phyloP scores from a whole-genome alignment of 2,329 filamentous ascomycete genomes.

The Esteya vermicola region DNA sequence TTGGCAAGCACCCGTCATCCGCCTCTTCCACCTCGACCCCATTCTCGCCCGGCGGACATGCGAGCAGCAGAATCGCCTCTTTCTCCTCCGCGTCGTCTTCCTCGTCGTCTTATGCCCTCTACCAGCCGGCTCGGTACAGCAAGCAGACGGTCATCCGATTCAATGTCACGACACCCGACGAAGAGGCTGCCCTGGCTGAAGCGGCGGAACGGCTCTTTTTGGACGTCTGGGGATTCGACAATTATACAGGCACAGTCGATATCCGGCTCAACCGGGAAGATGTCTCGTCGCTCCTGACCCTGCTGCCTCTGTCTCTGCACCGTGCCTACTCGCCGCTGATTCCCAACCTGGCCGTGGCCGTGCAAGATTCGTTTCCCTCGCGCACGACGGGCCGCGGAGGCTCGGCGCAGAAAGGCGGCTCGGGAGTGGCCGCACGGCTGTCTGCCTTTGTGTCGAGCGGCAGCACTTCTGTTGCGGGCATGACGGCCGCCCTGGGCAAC shows the following conservation, averaged over 20 bases:
- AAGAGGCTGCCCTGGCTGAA: constrained; percentile 57
- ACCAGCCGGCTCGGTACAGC: constrained; percentile 38
- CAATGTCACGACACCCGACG: constrained; percentile 54
- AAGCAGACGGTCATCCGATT: constrained; percentile 84
- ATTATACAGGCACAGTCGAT: constrained; percentile 57
- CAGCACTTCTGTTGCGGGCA: constrained; percentile 17
- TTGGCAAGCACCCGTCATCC: constrained; percentile 25
- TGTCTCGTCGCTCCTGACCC: constrained; percentile 61
- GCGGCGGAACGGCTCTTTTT: constrained; percentile 64
- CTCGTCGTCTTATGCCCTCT: constrained; percentile 12
- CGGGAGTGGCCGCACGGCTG: background rate
- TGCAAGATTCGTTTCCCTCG: constrained; percentile 60
- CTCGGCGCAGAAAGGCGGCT: no score
- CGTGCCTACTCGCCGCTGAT: constrained; percentile 62
- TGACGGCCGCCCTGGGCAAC: constrained; percentile 14
- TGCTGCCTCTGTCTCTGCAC: constrained; percentile 63
- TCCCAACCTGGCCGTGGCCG: constrained; percentile 61
- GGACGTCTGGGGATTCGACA: constrained; percentile 79
- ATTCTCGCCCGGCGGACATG: no score
- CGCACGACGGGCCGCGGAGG: background rate
- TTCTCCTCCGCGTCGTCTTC: constrained; percentile 11
- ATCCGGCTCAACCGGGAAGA: constrained; percentile 65
- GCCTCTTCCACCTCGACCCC: no score
- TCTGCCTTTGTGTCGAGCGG: constrained; percentile 4
- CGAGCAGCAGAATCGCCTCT: constrained; percentile 1